These are phyloP conservation scores for Bromus sterilis DNA, from an alignment of 176 grass and related monocot genomes.

Conservation along the genomic window DNA sequence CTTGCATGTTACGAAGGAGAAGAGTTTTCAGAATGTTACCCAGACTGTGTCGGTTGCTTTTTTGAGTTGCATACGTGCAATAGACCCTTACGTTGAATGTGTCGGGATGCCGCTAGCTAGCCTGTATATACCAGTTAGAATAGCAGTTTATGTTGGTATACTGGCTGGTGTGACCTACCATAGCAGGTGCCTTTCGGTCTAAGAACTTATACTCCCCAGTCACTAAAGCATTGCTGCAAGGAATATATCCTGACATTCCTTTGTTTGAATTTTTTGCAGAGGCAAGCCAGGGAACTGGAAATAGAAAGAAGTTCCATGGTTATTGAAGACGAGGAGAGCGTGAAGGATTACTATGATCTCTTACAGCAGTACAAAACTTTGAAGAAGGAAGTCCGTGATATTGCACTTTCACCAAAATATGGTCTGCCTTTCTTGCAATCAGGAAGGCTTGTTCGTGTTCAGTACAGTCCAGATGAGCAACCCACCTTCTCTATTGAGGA, in stretches of 20 bases:
- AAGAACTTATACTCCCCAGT: not conserved
- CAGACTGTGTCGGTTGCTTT: not conserved
- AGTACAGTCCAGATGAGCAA: conserved; percentile 40
- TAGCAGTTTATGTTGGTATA: not conserved
- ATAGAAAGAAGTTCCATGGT: conserved; percentile 76
- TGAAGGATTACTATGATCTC: conserved; percentile 86
- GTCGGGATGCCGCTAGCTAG: not conserved
- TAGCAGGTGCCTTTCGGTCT: not conserved
- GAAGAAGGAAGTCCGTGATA: conserved; percentile 70
- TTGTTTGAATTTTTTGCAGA: conserved; percentile 54
- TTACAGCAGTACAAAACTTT: conserved; percentile 74
- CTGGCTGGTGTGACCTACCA: not conserved
- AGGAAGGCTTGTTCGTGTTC: conserved; percentile 66
- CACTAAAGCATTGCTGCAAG: not conserved
- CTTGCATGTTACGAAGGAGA: not conserved
- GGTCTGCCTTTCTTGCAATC: conserved; percentile 90
- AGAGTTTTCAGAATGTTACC: not conserved
- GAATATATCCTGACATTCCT: not conserved
- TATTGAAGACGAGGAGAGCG: conserved; percentile 90
- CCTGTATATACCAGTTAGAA: not conserved
- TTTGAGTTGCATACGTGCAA: not conserved
- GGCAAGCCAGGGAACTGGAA: conserved; percentile 84
- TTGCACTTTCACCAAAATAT: conserved; percentile 78
- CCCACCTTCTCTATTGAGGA: conserved; percentile 41
- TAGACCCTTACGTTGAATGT: not conserved